Base-by-base conservation (phyloP, 768 basidiomycete genomes). In the Tylopilus rubrobrunneus region DNA sequence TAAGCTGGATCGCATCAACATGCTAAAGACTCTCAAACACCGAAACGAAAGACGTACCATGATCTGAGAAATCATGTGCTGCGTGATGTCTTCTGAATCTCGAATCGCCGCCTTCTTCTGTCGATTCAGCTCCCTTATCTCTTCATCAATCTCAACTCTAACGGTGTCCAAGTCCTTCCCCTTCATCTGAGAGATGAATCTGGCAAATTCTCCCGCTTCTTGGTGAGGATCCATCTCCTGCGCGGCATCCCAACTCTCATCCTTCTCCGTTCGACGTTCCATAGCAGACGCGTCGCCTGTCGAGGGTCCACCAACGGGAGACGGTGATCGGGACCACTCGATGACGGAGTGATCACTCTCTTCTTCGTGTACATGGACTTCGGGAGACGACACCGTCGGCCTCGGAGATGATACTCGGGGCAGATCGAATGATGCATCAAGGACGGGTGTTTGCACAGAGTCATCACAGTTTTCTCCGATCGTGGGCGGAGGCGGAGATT, bases 31-130 rank as follows among this genome's bases (percentile, higher is more conserved):
- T 44, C 14, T 25, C 25, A 53, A 23, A 49, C 36, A 46, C 14
- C 29, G 51, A n/a, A 33, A 53, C 45, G 14, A 45, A 47, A 33
- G 14, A 12, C 75, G 14, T 63, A 84, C 83, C 83, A 85, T 85
- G 53, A 82, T 84, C 68, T 98, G 97, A 5, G 84, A 77, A 49
- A 96, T 80, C 94, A 96, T 98, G 60, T 96, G 90, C 66, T 92
- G 88, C 3, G 92, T 94, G 58, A 98, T 83, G 64, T 98, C 93
- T 64, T 98, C 97, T 3, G 92, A 88, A 71, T 98, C 95, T 11
- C 95, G 79, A 83, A 94, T 85, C 21, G 93, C 92, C 29, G 84
- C 83, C 68, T 92, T 95, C 67, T 83, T 81, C 72, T 95, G 89
- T 69, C 84, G 78, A 67, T 94, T 85, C 41, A 99, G 73, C 11